These are phyloP conservation scores for Mayamaea pseudoterrestris DNA, from an alignment of 108 stramenopile genomes.

Conservation along the genomic window DNA sequence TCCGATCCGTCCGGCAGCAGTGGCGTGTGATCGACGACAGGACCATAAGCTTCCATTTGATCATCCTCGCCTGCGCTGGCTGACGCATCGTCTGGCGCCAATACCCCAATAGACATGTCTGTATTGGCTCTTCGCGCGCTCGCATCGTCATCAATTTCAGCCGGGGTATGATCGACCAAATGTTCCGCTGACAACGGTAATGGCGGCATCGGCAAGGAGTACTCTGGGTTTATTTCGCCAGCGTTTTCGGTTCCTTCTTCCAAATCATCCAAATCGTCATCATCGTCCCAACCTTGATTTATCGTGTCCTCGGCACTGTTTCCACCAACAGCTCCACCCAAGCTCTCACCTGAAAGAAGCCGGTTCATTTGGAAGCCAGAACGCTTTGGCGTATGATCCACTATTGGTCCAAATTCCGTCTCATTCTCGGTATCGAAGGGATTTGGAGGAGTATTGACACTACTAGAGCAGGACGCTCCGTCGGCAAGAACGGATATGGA, in stretches of 20 bases:
- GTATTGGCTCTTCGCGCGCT: neutral
- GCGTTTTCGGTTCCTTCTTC: neutral
- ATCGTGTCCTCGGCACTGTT: neutral
- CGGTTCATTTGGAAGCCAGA: neutral
- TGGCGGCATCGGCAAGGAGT: neutral
- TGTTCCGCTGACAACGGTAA: neutral
- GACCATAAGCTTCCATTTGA: slow-evolving; percentile 4
- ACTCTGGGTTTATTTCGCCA: neutral
- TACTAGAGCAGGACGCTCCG: neutral
- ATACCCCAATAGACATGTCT: slow-evolving; percentile 2
- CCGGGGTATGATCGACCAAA: slow-evolving; percentile 14
- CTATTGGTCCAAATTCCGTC: slow-evolving; percentile 2
- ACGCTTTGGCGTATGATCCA: slow-evolving; percentile 16
- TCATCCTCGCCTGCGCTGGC: slow-evolving; percentile 1
- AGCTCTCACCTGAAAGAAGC: neutral
- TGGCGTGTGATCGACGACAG: slow-evolving; percentile 5
- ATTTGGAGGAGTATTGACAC: neutral
- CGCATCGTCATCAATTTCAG: neutral
- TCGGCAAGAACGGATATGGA: neutral
- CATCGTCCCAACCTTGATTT: neutral
- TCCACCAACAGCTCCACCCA: neutral
- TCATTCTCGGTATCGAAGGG: neutral
- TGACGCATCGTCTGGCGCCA: neutral
- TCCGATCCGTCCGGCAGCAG: neutral
- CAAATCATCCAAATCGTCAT: slow-evolving; percentile 1